Evolutionary conservation across 805 yeast species (phyloP), one percentile per base, ranked within the genome.

Genomic region (Starmerella bombi): DNA sequence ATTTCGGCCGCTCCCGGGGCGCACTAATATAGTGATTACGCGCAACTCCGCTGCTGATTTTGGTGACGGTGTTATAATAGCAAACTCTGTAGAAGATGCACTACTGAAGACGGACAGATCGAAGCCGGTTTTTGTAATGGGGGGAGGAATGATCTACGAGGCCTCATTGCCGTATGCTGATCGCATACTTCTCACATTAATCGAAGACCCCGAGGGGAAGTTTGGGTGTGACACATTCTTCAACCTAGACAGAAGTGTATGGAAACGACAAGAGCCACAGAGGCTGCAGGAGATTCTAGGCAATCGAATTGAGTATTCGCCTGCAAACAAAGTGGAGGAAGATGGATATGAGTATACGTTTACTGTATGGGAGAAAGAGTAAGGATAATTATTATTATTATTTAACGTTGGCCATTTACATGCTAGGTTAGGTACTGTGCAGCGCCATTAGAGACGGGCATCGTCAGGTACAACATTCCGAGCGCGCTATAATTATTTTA

Each of bases 81-180:
- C 71, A 16, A 55, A 60, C 23, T 67, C 76, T 1, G 51, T 76
- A 15, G 59, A 63, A 5, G 59, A 59, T 1, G 73, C 79, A 0
- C 45, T 74, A 7, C 46, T 34, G 10, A 42, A 45, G 40, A 45
- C 44, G 7, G 46, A 45, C 14, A 38, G 38, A 2, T 52, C 4
- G 17, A 80, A 74, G 37, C 71, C 72, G 36, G 67, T 91, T 1
- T 91, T 76, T 54, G 70, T 91, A 20, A 88, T 91, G 46, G 98
- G 98, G 3, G 98, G 98, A 1, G 91, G 86, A 0, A 86, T 86
- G 56, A 65, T 91, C 7, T 91, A 91, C 61, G 69, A 72, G 38
- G 66, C 73, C 30, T 66, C 76, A 12, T 53, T 76, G 12, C 61
- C 61, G 3, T 40, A 62, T 9, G 74, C 77, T 1, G 70, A 70